Percentiles rank a stretch among this genome's conserved stretches.
These are phyloP conservation scores for Furcasterigmium sp. DNA, from an alignment of 2,329 filamentous ascomycete species.

Conservation along the genomic window DNA sequence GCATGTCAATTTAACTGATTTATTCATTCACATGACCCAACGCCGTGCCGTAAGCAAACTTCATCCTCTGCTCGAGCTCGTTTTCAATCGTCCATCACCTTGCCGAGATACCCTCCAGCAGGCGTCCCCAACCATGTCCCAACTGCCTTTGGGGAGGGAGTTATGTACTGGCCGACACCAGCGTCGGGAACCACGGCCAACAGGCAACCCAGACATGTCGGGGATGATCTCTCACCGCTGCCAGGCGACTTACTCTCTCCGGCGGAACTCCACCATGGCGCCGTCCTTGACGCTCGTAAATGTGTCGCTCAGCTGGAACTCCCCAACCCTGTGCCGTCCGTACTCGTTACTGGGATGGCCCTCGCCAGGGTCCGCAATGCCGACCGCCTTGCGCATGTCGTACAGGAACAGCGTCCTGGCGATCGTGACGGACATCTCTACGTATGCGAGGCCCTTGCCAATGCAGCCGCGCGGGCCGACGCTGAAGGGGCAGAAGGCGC, in stretches of 20 bases:
- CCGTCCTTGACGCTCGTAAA: slow-evolving; percentile 73
- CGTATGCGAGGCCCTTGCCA: slow-evolving; percentile 64
- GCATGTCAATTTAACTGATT: too few relatives aligned
- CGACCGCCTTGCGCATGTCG: slow-evolving; percentile 48
- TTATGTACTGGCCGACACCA: too few relatives aligned
- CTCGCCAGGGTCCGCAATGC: slow-evolving; percentile 46
- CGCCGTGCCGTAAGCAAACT: too few relatives aligned
- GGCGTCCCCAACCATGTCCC: too few relatives aligned
- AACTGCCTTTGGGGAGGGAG: too few relatives aligned
- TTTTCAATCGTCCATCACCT: too few relatives aligned
- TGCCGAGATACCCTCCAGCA: too few relatives aligned
- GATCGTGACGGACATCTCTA: slow-evolving; percentile 60
- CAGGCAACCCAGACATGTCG: too few relatives aligned
- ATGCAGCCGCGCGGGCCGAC: slow-evolving; percentile 68
- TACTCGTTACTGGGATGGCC: slow-evolving; percentile 41
- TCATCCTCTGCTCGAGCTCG: too few relatives aligned
- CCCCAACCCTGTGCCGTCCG: slow-evolving; percentile 48
- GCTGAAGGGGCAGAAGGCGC: slow-evolving; percentile 71
- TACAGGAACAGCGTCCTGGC: slow-evolving; percentile 57
- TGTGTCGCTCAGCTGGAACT: slow-evolving; percentile 67
- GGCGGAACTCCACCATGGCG: slow-evolving; percentile 58
- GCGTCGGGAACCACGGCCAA: too few relatives aligned
- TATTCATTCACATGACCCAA: too few relatives aligned
- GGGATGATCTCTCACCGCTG: background rate
- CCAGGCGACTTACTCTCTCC: background rate